Base-by-base conservation (phyloP, 225 moss, liverwort and hornwort species). In the Bryum argenteum region DNA sequence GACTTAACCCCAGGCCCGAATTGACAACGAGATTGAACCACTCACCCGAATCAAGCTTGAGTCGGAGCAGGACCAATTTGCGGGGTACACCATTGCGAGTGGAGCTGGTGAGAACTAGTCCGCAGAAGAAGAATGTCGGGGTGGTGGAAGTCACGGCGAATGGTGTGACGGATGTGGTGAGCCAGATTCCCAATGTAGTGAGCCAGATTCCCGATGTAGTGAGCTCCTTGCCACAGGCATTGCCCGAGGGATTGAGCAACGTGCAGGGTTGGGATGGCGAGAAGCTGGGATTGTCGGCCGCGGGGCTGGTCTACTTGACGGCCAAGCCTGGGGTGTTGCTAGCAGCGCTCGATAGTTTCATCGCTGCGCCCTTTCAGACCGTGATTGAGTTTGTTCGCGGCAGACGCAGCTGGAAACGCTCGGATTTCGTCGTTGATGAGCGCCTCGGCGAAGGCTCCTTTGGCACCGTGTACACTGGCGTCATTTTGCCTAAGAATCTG, bases 371-470 rank as follows among this genome's bases (percentile, higher is more conserved):
- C 8, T 10, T 87, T 5, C 96, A 97, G 70, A 18, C 66, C 1
- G 71, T 87, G 18, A 19, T 87, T 44, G 87, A 91, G 63, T 77
- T 57, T 3, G 66, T 75, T 39, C 84, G 73, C 0, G 96, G 96
- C n/a, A 75, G 91, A 63, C 61, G 89, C 77, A 89, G 78, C 76
- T 94, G 91, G 91, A 92, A 87, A 61, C 80, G 91, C 44, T 79
- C 59, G 15, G 82, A 92, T 77, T 97, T 97, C 52, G 42, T 93
- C n/a, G 55, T 97, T 17, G 90, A 83, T 21, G 82, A 83, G 48
- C 83, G 96, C 54, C 77, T 97, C 1, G 96, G 96, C 10, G 96
- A 97, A 77, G 96, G 96, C 3, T 93, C 93, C 0, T 97, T 97
- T 21, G 96, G 96, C 10, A 91, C 90, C 14, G 96, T 97, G 18